Percentiles rank a stretch among this genome's conserved stretches.
These are phyloP conservation scores for Phytophthora sansomeana DNA, from an alignment of 352 stramenopile genomes.

Conservation along the genomic window DNA sequence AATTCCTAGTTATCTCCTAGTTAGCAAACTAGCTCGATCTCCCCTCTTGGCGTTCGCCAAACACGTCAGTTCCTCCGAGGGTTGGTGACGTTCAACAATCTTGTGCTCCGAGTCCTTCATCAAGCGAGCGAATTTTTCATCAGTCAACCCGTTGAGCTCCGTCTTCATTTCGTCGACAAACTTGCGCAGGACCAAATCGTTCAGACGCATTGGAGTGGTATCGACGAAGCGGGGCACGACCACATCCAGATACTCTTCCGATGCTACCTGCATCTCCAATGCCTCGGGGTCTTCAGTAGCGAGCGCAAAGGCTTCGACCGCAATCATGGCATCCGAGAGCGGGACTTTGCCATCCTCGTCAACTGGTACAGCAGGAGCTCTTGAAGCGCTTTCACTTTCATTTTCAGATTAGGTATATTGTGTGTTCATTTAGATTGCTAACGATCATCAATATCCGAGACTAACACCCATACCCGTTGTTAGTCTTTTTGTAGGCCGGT, in stretches of 20 bases:
- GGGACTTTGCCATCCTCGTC: slow-evolving; percentile 9
- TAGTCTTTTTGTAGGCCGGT: no score
- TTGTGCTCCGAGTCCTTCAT: slow-evolving; percentile 47
- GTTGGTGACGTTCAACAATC: slow-evolving; percentile 28
- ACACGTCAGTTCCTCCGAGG: slow-evolving; percentile 35
- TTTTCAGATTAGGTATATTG: no score
- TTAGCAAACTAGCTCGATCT: slow-evolving; percentile 47
- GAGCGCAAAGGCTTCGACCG: slow-evolving; percentile 7
- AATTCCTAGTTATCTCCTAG: no score
- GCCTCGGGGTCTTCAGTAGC: slow-evolving; percentile 39
- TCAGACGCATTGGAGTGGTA: slow-evolving; percentile 45
- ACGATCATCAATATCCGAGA: no score
- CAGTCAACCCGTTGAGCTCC: slow-evolving; percentile 41
- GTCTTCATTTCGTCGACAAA: slow-evolving; percentile 42
- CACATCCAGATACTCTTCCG: slow-evolving; percentile 47
- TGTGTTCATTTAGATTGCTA: no score
- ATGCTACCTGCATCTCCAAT: slow-evolving; percentile 42
- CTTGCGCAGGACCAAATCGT: slow-evolving; percentile 37
- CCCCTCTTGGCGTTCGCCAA: slow-evolving; percentile 41
- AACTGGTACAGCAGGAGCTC: slow-evolving; percentile 13
- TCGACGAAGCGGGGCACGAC: slow-evolving; percentile 43
- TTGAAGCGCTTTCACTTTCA: slow-evolving; percentile 15
- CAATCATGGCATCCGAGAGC: slow-evolving; percentile 27
- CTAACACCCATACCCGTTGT: no score
- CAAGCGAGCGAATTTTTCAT: slow-evolving; percentile 43